Evolutionary conservation across 2,329 filamentous ascomycete genomes (phyloP).

Genomic region (Moelleriella libera): DNA sequence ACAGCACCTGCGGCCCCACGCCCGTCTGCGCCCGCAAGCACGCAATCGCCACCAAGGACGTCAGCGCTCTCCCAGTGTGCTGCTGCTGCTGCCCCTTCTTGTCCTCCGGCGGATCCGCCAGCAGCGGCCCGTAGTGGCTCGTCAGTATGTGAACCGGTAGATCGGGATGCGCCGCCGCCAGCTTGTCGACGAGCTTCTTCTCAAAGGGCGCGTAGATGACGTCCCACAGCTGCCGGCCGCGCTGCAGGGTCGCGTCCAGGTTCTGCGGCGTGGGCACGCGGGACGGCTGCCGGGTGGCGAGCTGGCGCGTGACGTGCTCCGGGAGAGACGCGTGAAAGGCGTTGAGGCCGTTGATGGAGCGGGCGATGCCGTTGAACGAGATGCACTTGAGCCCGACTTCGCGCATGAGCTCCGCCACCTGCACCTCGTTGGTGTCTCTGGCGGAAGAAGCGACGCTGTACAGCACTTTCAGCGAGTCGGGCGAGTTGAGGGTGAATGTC

Average conservation of each 20-base stretch:
- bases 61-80: slow-evolving; percentile 55
- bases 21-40: slow-evolving; percentile 68
- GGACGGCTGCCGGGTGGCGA: slow-evolving; percentile 41
- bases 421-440: slow-evolving; percentile 15
- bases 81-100: slow-evolving; percentile 35
- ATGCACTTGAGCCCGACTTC: slow-evolving; percentile 67
- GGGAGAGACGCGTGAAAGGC: slow-evolving; percentile 55
- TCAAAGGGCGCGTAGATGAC: slow-evolving; percentile 66
- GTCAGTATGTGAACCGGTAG: slow-evolving; percentile 67
- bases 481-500: slow-evolving; percentile 78
- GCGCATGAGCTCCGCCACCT: slow-evolving; percentile 56
- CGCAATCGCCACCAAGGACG: slow-evolving; percentile 58
- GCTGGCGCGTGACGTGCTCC: slow-evolving; percentile 30
- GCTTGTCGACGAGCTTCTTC: slow-evolving; percentile 53
- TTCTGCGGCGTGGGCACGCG: slow-evolving; percentile 37
- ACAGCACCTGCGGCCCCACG: slow-evolving; percentile 68
- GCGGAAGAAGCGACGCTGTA: slow-evolving; percentile 32
- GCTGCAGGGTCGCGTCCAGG: slow-evolving; percentile 35
- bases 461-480: slow-evolving; percentile 54
- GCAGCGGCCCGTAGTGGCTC: slow-evolving; percentile 58
- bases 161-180: slow-evolving; percentile 66
- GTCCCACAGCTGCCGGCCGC: slow-evolving; percentile 58
- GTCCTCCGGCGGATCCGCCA: slow-evolving; percentile 46
- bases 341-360: slow-evolving; percentile 70
- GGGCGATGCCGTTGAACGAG: slow-evolving; percentile 69